Conservation (phyloP, 495 filamentous ascomycete genomes). For the Cercophora sp. region DNA sequence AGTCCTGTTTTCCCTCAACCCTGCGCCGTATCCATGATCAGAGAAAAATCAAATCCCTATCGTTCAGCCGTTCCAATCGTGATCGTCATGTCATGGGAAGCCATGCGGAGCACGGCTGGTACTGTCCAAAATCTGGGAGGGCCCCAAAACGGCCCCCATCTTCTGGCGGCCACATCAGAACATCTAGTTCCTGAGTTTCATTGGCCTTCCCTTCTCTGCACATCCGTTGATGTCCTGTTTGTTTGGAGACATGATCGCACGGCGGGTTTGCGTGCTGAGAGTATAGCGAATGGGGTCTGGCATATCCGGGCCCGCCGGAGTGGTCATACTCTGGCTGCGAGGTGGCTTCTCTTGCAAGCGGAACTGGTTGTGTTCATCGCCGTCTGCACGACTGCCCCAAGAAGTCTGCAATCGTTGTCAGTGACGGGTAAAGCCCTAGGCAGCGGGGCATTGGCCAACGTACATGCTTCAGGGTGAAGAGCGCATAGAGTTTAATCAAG, state of each 20-base stretch:
- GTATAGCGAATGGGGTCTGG: slow-evolving; percentile 16
- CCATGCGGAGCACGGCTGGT: background rate
- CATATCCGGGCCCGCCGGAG: slow-evolving; percentile 34
- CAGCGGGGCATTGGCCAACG: slow-evolving; percentile 19
- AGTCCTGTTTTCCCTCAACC: slow-evolving; percentile 25
- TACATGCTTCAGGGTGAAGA: slow-evolving; percentile 67
- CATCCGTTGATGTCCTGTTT: slow-evolving; percentile 18
- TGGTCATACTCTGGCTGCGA: slow-evolving; percentile 45
- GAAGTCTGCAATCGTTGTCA: slow-evolving; percentile 51
- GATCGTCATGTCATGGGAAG: slow-evolving; percentile 8
- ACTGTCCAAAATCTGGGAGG: background rate
- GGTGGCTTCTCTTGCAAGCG: slow-evolving; percentile 50
- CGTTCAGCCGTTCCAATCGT: slow-evolving; percentile 24
- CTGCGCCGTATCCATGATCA: slow-evolving; percentile 9
- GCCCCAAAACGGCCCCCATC: background rate
- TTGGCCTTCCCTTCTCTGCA: background rate
- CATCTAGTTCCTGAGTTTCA: slow-evolving; percentile 6
- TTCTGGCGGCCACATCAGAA: background rate
- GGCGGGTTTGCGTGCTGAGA: slow-evolving; percentile 15
- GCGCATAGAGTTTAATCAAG: slow-evolving; percentile 71
- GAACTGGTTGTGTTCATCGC: slow-evolving; percentile 57
- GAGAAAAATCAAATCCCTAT: slow-evolving; percentile 22
- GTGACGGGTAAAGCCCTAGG: background rate
- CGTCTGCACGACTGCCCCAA: slow-evolving; percentile 66
- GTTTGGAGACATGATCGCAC: slow-evolving; percentile 8